These are phyloP conservation scores for Boletus rubescentipes DNA, from an alignment of 768 basidiomycete species.

Conservation along the genomic window DNA sequence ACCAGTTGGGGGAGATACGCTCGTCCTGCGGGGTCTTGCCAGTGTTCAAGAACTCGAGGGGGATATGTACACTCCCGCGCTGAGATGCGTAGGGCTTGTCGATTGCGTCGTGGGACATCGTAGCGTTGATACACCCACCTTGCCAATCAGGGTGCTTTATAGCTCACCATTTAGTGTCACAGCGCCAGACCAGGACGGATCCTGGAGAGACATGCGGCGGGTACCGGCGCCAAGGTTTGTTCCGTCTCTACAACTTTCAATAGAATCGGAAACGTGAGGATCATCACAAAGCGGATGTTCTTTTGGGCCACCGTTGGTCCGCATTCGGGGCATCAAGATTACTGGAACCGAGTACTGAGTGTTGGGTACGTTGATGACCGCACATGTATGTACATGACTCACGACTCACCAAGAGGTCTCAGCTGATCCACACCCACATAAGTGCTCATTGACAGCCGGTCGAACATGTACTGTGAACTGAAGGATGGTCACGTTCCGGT, in stretches of 20 bases:
- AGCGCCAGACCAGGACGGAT: too few species aligned
- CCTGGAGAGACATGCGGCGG: neutral
- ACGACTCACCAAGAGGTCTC: too few species aligned
- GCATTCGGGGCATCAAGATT: neutral
- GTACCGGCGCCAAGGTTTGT: neutral
- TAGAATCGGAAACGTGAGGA: neutral
- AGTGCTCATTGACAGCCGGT: too few species aligned
- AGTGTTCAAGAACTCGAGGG: too few species aligned
- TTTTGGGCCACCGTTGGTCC: neutral
- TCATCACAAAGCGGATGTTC: neutral
- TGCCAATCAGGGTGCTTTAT: neutral
- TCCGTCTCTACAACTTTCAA: neutral
- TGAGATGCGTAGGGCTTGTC: neutral
- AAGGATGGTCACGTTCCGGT: neutral
- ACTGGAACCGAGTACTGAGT: neutral
- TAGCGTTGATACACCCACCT: neutral
- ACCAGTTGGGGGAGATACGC: slow-evolving; percentile 40
- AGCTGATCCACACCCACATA: too few species aligned
- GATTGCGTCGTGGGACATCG: neutral
- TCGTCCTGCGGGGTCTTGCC: neutral
- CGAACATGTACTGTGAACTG: neutral
- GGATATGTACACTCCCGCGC: neutral
- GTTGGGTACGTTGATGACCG: too few species aligned
- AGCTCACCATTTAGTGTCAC: neutral
- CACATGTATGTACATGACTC: neutral